A percentile compares a stretch with the other conserved stretches of the same genome.
phyloP scores from a whole-genome alignment of 139 green algal species.

The Marvania coccoides region DNA sequence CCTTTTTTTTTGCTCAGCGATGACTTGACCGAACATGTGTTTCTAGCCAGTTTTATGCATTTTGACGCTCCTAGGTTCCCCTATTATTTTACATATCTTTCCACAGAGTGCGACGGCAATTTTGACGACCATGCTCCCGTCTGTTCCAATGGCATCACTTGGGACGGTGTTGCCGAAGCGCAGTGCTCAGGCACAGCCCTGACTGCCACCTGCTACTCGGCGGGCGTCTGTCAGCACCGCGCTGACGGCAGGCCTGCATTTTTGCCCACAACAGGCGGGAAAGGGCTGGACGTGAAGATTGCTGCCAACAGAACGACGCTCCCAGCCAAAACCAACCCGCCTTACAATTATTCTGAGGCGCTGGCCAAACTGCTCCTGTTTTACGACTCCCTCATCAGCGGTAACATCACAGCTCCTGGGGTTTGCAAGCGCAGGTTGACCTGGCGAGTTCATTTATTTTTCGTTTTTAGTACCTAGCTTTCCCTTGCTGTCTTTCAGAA shows the following conservation, averaged over 20 bases:
- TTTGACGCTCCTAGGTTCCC: too few species aligned
- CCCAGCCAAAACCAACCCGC: background rate
- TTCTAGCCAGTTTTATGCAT: too few species aligned
- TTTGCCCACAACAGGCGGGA: slow-evolving; percentile 17
- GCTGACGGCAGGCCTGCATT: background rate
- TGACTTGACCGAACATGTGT: too few species aligned
- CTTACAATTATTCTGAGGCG: slow-evolving; percentile 14
- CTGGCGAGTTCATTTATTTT: too few species aligned
- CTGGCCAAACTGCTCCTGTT: slow-evolving; percentile 14
- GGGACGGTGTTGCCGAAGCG: background rate
- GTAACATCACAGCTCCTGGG: background rate
- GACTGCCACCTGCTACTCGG: background rate
- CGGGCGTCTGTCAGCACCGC: slow-evolving; percentile 1
- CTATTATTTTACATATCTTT: background rate
- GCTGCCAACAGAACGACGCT: slow-evolving; percentile 9
- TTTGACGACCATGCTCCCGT: background rate
- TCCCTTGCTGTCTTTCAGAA: too few species aligned
- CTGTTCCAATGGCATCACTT: slow-evolving; percentile 5
- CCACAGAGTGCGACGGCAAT: background rate
- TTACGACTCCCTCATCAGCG: slow-evolving; percentile 14
- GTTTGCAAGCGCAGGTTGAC: background rate
- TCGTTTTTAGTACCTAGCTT: too few species aligned
- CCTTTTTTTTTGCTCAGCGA: too few species aligned
- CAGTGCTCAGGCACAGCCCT: background rate
- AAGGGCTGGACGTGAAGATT: slow-evolving; percentile 5